Evolutionary conservation across 768 basidiomycete species (phyloP).

Genomic region (Suillus subluteus): DNA sequence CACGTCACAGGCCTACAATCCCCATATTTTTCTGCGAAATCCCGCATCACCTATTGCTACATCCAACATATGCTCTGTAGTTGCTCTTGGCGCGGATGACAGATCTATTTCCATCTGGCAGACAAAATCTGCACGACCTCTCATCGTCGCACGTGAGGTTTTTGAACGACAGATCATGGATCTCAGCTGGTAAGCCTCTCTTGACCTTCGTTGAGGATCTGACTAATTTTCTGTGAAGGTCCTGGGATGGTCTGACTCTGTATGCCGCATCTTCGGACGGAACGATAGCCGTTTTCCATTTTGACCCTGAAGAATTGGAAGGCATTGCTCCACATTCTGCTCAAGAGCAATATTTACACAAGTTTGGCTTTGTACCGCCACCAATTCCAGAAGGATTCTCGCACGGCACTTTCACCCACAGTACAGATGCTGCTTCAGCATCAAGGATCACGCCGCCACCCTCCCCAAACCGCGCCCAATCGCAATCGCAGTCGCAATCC

Average conservation of each 20-base stretch:
- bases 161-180: constrained; percentile 97
- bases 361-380: constrained; percentile 75
- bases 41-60: constrained; percentile 67
- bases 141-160: constrained; percentile 92
- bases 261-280: constrained; percentile 98
- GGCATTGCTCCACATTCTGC: constrained; percentile 76
- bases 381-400: constrained; percentile 75
- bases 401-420: constrained; percentile 41
- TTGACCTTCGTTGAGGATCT: background rate
- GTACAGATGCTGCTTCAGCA: constrained; percentile 24
- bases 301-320: constrained; percentile 78
- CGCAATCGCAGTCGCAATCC: constrained; percentile 35
- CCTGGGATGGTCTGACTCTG: constrained; percentile 87
- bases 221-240: constrained; percentile 54
- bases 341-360: constrained; percentile 79
- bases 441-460: constrained; percentile 52
- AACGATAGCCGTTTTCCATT: constrained; percentile 86
- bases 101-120: constrained; percentile 96
- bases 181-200: constrained; percentile 79
- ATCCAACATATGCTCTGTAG: constrained; percentile 87
- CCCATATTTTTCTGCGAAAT: constrained; percentile 89
- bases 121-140: constrained; percentile 86
- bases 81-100: constrained; percentile 93
- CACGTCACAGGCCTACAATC: constrained; percentile 79
- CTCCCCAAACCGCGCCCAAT: constrained; percentile 43